Base-by-base conservation (phyloP, 2,329 filamentous ascomycete genomes). In the Aphanocladium album region DNA sequence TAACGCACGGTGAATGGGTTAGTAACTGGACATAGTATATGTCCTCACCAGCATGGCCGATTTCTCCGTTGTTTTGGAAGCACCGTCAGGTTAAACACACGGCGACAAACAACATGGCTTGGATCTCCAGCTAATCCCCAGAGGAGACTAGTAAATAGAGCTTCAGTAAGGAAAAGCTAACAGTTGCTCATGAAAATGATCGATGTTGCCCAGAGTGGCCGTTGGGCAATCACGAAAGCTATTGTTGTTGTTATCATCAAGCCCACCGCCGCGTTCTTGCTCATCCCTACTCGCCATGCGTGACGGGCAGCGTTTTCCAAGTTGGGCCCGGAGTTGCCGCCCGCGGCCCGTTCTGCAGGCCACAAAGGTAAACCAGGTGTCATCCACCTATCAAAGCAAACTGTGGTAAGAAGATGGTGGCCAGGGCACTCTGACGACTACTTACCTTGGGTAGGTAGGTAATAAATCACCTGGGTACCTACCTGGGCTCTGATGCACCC, bases 291-390 rank as follows among this genome's bases (percentile, higher is more conserved):
- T 19, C 37, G 21, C 49, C n/a, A 35, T 19, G 30, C 30, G 49
- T 35, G 33, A 52, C 25, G 7, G 27, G 49, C 49, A 14, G n/a
- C 7, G 16, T 25, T n/a, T 33, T 21, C 30, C 9, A 17, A 47
- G 30, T 51, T 51, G 30, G 33, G 6, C 30, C 47, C n/a, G 19
- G 45, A 14, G 43, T 25, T 25, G 21, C 33, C 25, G 47, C 30
- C 49, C 19, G n/a, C 49, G 49, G 49, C 49, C 49, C 49, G 49
- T 52, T 52, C 49, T 37, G 49, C 7, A 52, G 33, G 49, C 49
- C 49, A 27, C 17, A 21, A 39, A 17, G 35, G 12, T 39, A 39
- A 39, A 35, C 25, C 27, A 21, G n/a, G 30, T 37, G 30, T 14
- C 19, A 37, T 27, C 35, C 12, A 17, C 35, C 35, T 39, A 39